Conservation (phyloP, 1,284 basidiomycete genomes). For the Leccinum brunneo-olivaceum region DNA sequence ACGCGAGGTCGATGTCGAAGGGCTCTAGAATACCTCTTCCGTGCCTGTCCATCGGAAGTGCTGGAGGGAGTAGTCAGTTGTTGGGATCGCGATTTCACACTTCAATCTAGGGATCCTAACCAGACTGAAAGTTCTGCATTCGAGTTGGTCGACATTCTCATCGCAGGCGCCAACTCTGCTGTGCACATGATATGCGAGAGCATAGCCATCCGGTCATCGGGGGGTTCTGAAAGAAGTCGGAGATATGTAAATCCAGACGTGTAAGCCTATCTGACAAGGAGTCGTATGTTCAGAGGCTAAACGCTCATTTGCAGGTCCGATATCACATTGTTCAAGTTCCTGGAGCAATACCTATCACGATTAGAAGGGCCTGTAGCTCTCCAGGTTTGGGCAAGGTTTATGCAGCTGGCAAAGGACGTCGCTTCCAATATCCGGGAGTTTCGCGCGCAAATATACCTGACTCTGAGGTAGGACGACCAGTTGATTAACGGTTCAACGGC, state of each 20-base stretch:
- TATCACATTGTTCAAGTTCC: constrained; percentile 68
- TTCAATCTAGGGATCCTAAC: constrained; percentile 36
- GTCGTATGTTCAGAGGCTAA: constrained; percentile 2
- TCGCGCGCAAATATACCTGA: constrained; percentile 67
- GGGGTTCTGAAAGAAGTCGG: constrained; percentile 48
- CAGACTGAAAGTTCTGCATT: constrained; percentile 56
- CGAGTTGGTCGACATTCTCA: constrained; percentile 77
- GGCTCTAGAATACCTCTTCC: constrained; percentile 84
- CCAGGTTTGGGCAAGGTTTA: constrained; percentile 84
- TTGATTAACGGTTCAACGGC: not conserved
- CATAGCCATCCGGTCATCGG: constrained; percentile 52
- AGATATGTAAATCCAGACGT: constrained; percentile 60
- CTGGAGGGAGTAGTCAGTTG: constrained; percentile 77
- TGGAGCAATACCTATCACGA: constrained; percentile 81
- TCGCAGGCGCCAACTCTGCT: constrained; percentile 81
- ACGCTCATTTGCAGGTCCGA: constrained; percentile 47
- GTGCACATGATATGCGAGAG: constrained; percentile 90
- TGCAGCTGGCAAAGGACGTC: constrained; percentile 78
- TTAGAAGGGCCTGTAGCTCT: constrained; percentile 86
- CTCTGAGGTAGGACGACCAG: constrained; percentile 51
- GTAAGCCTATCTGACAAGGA: constrained; percentile 36
- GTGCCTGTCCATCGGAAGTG: constrained; percentile 71
- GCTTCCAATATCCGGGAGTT: constrained; percentile 55
- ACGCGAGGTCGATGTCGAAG: constrained; percentile 64
- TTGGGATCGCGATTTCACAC: constrained; percentile 59